These are phyloP conservation scores for Desmodesmus armatus DNA, from an alignment of 139 green algal species.

Conservation along the genomic window DNA sequence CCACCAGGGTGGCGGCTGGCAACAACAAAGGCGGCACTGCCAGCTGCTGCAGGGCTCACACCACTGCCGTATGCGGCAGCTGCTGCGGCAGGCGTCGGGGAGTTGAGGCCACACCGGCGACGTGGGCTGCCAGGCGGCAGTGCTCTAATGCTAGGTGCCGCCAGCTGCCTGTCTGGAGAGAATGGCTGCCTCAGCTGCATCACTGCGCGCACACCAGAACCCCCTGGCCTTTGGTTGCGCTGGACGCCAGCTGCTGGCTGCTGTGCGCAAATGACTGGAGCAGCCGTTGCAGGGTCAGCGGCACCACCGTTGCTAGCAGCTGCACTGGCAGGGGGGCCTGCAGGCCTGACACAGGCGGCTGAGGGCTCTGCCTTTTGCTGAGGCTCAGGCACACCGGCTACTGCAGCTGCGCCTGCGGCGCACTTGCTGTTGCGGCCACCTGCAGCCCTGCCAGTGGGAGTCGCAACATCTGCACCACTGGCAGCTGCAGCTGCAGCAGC, in stretches of 20 bases:
- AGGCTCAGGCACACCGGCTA: neutral
- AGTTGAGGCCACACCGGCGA: neutral
- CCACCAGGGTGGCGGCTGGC: too few relatives aligned
- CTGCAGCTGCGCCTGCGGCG: neutral
- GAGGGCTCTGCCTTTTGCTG: neutral
- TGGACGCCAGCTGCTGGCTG: neutral
- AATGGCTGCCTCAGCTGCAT: neutral
- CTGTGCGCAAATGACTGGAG: neutral
- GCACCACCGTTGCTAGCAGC: neutral
- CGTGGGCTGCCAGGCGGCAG: too few relatives aligned
- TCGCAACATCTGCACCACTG: neutral
- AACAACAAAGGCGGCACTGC: neutral
- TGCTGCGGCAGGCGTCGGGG: too few relatives aligned
- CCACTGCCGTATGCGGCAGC: too few relatives aligned
- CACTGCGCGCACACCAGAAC: neutral
- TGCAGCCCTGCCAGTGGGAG: neutral
- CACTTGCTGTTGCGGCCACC: neutral
- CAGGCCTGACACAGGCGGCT: neutral
- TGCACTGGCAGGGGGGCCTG: neutral
- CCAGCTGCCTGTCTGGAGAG: neutral
- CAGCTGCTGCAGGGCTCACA: neutral
- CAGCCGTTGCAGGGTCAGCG: neutral
- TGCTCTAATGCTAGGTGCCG: too few relatives aligned
- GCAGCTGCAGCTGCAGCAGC: neutral
- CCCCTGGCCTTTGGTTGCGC: neutral